Conservation (phyloP, 306 rosid genomes). For the Cucumis hystrix region DNA sequence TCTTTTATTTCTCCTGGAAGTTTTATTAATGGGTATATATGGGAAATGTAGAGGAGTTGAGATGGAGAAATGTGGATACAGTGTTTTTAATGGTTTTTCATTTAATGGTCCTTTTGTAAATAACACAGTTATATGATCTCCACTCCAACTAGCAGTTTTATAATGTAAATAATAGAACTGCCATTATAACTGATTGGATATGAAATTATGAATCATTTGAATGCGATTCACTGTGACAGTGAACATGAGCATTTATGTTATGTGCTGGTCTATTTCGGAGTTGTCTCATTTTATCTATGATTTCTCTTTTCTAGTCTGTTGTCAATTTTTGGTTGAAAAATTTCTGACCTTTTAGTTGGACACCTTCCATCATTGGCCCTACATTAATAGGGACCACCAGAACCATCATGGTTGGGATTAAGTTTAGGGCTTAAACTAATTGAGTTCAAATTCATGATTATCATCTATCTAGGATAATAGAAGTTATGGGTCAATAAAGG, state of each 20-base stretch:
- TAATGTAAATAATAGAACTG: conserved; percentile 47
- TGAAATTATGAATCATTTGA: not conserved
- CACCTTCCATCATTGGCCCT: not conserved
- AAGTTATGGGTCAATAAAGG: too few species aligned
- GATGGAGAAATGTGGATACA: not conserved
- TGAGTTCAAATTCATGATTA: too few species aligned
- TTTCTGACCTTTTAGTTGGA: too few species aligned
- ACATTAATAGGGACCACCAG: not conserved
- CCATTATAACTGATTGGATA: not conserved
- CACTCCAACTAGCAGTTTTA: conserved; percentile 29
- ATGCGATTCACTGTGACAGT: not conserved
- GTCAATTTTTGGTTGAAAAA: too few species aligned
- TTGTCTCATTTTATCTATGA: not conserved
- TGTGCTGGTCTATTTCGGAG: not conserved
- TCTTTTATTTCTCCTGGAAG: conserved; percentile 29
- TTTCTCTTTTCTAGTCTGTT: not conserved
- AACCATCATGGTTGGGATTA: not conserved
- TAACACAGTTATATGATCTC: conserved; percentile 24
- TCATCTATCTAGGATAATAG: too few species aligned
- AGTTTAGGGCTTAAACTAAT: too few species aligned
- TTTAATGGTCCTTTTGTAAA: conserved; percentile 39
- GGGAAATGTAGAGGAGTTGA: conserved; percentile 36
- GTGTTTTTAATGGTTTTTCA: not conserved
- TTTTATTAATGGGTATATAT: conserved; percentile 35
- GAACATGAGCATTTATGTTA: not conserved